phyloP scores from a whole-genome alignment of 768 basidiomycete genomes.

The Tubosaeta sp. region DNA sequence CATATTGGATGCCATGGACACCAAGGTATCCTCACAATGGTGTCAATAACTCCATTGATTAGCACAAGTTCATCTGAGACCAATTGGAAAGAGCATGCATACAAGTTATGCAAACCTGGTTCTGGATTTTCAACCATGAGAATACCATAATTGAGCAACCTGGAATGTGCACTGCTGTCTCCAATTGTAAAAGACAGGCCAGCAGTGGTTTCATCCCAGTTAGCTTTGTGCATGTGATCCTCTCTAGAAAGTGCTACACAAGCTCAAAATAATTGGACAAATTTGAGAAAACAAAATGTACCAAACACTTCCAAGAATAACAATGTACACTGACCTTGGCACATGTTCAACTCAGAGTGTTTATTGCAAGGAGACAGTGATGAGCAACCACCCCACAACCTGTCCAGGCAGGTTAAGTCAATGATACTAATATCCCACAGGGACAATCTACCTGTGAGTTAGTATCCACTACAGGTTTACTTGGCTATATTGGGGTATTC shows the following conservation, averaged over 20 bases:
- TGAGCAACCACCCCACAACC: constrained; percentile 76
- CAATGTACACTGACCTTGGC: constrained; percentile 72
- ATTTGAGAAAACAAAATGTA: constrained; percentile 32
- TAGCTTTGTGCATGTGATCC: constrained; percentile 60
- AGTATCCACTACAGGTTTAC: constrained; percentile 19
- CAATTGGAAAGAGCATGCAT: constrained; percentile 43
- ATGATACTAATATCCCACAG: not conserved
- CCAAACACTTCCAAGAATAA: constrained; percentile 87
- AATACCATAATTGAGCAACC: constrained; percentile 39
- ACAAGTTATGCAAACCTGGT: constrained; percentile 39
- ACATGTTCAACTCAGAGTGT: constrained; percentile 36
- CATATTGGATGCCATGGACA: constrained; percentile 57
- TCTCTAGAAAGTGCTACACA: constrained; percentile 54
- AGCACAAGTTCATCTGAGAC: constrained; percentile 75
- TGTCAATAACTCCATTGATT: constrained; percentile 71
- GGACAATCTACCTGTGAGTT: constrained; percentile 49
- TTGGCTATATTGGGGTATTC: constrained; percentile 16
- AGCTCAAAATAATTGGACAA: not conserved
- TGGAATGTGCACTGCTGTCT: constrained; percentile 34
- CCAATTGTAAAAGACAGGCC: constrained; percentile 71
- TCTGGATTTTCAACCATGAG: constrained; percentile 47
- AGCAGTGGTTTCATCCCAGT: constrained; percentile 52
- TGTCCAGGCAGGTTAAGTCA: constrained; percentile 21
- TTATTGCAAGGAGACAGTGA: constrained; percentile 54
- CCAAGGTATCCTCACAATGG: constrained; percentile 87